A percentile compares a stretch with the other conserved stretches of the same genome.
These are phyloP conservation scores for Fusarium proliferatum DNA, from an alignment of 2,329 filamentous ascomycete genomes.

Conservation along the genomic window DNA sequence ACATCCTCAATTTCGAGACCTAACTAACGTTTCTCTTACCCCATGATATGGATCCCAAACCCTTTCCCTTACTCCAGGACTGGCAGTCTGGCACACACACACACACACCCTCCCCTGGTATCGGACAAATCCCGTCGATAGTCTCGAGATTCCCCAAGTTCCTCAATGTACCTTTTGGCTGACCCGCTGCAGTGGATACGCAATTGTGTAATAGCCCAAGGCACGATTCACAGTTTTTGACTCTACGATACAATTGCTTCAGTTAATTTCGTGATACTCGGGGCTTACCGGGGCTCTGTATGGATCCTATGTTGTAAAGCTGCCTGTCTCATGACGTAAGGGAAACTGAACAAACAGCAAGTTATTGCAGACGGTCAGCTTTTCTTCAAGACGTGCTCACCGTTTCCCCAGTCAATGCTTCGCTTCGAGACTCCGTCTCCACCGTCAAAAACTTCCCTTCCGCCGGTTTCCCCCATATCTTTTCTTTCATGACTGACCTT, in stretches of 20 bases:
- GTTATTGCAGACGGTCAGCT: neutral
- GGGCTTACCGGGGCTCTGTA: slow-evolving; percentile 16
- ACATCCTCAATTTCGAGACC: slow-evolving; percentile 20
- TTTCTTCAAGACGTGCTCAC: neutral
- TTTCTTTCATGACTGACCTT: slow-evolving; percentile 5
- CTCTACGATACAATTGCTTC: neutral
- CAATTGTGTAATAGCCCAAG: slow-evolving; percentile 37
- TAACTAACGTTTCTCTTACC: slow-evolving; percentile 22
- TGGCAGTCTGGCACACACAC: neutral
- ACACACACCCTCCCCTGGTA: slow-evolving; percentile 21
- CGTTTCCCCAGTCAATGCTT: slow-evolving; percentile 4
- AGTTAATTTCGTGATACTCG: slow-evolving; percentile 30
- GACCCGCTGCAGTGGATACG: slow-evolving; percentile 35
- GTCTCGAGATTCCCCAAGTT: slow-evolving; percentile 13
- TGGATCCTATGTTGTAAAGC: slow-evolving; percentile 31
- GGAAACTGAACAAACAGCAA: slow-evolving; percentile 10
- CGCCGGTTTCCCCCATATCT: slow-evolving; percentile 25
- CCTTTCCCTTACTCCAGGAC: slow-evolving; percentile 1
- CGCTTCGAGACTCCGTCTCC: slow-evolving; percentile 19
- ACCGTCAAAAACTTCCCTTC: slow-evolving; percentile 32
- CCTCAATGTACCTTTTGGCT: slow-evolving; percentile 10
- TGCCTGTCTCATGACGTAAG: slow-evolving; percentile 32
- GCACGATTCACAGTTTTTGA: neutral
- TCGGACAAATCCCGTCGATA: slow-evolving; percentile 30
- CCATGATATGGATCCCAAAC: slow-evolving; percentile 15